Conservation (phyloP, 129 eudicot genomes). For the Tanacetum coccineum region DNA sequence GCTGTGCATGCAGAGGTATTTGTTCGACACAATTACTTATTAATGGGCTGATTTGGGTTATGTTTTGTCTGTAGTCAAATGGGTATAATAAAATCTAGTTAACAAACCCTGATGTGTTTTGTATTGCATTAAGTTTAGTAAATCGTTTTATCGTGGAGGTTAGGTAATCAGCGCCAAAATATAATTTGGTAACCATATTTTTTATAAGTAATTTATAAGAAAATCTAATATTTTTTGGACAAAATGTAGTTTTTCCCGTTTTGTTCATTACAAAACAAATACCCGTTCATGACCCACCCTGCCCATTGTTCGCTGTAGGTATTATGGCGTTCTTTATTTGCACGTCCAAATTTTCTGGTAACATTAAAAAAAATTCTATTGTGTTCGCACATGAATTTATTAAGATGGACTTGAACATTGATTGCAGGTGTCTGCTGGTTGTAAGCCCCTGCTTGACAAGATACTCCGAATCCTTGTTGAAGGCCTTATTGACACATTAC, state of each 20-base stretch:
- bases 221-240: too few species aligned
- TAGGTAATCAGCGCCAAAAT: too few species aligned
- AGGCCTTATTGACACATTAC: constrained; percentile 82
- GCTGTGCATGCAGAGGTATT: constrained; percentile 98
- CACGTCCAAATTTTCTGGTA: neutral
- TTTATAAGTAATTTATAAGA: too few species aligned
- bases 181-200: too few species aligned
- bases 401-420: constrained; percentile 8
- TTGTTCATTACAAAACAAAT: too few species aligned
- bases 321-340: neutral
- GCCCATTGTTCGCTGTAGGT: neutral
- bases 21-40: neutral
- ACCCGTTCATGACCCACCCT: too few species aligned
- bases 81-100: neutral
- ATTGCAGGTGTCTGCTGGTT: constrained; percentile 82
- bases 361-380: neutral
- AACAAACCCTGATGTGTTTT: too few species aligned
- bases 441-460: constrained; percentile 87
- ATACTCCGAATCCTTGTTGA: constrained; percentile 83
- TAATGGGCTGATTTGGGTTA: neutral
- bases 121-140: too few species aligned
- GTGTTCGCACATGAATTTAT: constrained; percentile 5
- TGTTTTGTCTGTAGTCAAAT: constrained; percentile 1
- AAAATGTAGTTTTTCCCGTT: too few species aligned
- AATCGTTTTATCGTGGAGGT: too few species aligned